phyloP scores from a whole-genome alignment of 495 filamentous ascomycete species.

The Penicillium diatomitis region DNA sequence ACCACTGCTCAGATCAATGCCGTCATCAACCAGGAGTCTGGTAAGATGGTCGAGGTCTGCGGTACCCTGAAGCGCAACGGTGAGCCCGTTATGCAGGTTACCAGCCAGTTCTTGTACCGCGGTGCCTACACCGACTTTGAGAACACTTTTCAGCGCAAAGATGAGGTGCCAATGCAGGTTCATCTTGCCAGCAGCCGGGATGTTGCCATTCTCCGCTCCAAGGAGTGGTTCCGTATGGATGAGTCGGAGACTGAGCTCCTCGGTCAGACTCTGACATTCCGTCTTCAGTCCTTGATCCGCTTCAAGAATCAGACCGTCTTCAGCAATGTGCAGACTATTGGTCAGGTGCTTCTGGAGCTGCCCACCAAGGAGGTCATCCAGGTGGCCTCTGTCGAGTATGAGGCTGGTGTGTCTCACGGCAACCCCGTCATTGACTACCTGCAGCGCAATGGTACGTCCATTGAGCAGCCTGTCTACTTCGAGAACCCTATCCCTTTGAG shows the following conservation, averaged over 20 bases:
- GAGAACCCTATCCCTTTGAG: constrained; percentile 94
- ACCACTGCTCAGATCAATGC: constrained; percentile 96
- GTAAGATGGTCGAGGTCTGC: constrained; percentile 99
- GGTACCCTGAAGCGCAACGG: constrained; percentile 87
- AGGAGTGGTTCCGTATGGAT: constrained; percentile 91
- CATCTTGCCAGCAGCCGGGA: constrained; percentile 80
- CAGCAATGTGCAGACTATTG: constrained; percentile 84
- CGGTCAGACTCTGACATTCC: constrained; percentile 91
- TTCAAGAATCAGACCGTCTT: constrained; percentile 95
- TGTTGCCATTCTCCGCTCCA: constrained; percentile 85
- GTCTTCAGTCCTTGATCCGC: constrained; percentile 76
- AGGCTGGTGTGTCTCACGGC: constrained; percentile 79
- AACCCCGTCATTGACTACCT: constrained; percentile 98
- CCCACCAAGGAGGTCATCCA: constrained; percentile 98
- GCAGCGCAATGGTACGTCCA: constrained; percentile 79
- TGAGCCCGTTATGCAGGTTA: constrained; percentile 93
- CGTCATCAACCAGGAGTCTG: constrained; percentile 94
- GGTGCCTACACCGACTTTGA: constrained; percentile 87
- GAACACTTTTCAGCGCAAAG: constrained; percentile 97
- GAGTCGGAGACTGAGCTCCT: constrained; percentile 74
- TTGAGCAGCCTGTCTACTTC: constrained; percentile 95
- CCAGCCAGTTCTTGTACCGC: constrained; percentile 94
- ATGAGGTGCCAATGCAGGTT: constrained; percentile 90
- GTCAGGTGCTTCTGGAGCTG: constrained; percentile 86
- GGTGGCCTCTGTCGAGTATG: constrained; percentile 90